Percentiles rank a stretch among this genome's conserved stretches.
These are phyloP conservation scores for Ceratobasidium sp. DNA, from an alignment of 1,284 basidiomycete genomes.

Conservation along the genomic window DNA sequence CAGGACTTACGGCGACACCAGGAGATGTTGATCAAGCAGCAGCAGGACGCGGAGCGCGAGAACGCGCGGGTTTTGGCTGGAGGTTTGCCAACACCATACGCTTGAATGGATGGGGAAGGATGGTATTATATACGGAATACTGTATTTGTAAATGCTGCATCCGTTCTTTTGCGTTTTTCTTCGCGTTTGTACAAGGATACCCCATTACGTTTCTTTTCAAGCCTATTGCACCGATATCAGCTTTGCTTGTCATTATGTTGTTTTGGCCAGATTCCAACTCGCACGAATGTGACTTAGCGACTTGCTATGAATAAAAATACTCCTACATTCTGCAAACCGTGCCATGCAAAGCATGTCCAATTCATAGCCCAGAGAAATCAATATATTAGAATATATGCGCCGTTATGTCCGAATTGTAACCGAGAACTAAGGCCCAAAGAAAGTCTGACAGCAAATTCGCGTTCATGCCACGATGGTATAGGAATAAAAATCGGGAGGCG, in stretches of 20 bases:
- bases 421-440: neutral
- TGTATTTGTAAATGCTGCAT: slow-evolving; percentile 11
- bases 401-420: neutral
- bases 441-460: neutral
- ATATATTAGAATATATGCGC: neutral
- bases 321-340: neutral
- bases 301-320: slow-evolving; percentile 7
- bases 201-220: neutral
- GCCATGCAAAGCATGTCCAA: neutral
- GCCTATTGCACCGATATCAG: neutral
- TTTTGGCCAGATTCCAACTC: neutral
- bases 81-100: slow-evolving; percentile 28
- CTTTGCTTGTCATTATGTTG: neutral
- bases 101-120: neutral
- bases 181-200: slow-evolving; percentile 29
- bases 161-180: neutral
- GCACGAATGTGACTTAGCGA: neutral
- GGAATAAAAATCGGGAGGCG: neutral
- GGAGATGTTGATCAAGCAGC: slow-evolving; percentile 35
- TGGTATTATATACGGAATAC: neutral
- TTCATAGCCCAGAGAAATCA: neutral
- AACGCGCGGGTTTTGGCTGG: slow-evolving; percentile 33
- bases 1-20: slow-evolving; percentile 31
- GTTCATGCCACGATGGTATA: neutral
- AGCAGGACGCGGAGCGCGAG: slow-evolving; percentile 39